Percentiles rank a stretch among this genome's conserved stretches.
These are phyloP conservation scores for Plenodomus tracheiphilus DNA, from an alignment of 2,329 filamentous ascomycete species.

Conservation along the genomic window DNA sequence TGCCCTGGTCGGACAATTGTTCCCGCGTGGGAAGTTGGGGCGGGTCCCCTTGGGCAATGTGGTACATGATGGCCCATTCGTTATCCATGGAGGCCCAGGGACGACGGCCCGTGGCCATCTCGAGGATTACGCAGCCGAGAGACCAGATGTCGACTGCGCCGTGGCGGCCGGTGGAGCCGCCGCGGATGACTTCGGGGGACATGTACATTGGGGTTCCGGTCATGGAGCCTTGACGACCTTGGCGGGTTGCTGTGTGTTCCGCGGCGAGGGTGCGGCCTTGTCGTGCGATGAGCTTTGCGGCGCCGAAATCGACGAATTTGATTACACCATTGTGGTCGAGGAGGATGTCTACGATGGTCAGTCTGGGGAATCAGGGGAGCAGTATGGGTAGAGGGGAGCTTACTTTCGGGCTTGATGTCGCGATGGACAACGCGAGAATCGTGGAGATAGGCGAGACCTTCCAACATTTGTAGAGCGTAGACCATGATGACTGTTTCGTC, in stretches of 20 bases:
- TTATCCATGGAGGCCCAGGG: conserved; percentile 97
- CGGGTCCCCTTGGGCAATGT: conserved; percentile 95
- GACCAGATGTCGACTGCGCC: conserved; percentile 96
- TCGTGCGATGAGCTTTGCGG: conserved; percentile 93
- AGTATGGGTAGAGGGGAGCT: conserved; percentile 46
- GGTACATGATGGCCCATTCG: conserved; percentile 99
- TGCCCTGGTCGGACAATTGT: conserved; percentile 79
- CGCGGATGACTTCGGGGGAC: conserved; percentile 98
- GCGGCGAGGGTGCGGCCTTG: conserved; percentile 84
- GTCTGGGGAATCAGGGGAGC: background rate
- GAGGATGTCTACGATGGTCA: conserved; percentile 70
- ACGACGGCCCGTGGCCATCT: conserved; percentile 93
- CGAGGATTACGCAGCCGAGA: conserved; percentile 91
- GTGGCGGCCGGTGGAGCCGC: conserved; percentile 70
- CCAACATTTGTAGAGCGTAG: conserved; percentile 89
- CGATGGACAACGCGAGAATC: conserved; percentile 90
- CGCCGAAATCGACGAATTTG: conserved; percentile 98
- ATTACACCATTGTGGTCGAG: conserved; percentile 97
- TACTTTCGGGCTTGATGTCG: conserved; percentile 96
- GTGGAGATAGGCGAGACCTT: conserved; percentile 91
- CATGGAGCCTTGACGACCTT: conserved; percentile 76
- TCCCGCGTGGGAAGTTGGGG: conserved; percentile 81
- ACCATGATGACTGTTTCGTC: conserved; percentile 98
- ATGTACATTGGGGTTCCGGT: conserved; percentile 99
- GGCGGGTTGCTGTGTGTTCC: conserved; percentile 57